phyloP scores from a whole-genome alignment of 192 early-diverging fungal species.

The Globomyces pollinis-pini region DNA sequence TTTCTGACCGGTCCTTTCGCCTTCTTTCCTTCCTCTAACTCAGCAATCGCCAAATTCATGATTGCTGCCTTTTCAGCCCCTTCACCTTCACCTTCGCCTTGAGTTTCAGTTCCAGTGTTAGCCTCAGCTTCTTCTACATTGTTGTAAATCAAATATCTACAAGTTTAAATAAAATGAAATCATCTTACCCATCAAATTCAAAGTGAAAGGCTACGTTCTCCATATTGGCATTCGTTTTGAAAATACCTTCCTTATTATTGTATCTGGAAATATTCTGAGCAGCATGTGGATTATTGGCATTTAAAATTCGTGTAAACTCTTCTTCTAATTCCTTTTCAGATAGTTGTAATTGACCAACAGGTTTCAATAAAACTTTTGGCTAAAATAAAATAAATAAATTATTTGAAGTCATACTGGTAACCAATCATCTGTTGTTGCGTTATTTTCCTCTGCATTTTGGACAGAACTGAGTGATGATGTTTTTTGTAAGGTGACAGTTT shows the following conservation, averaged over 20 bases:
- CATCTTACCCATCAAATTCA: constrained; percentile 52
- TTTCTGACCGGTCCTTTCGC: constrained; percentile 40
- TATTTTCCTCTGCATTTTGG: constrained; percentile 15
- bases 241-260: constrained; percentile 46
- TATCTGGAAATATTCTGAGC: constrained; percentile 59
- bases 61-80: constrained; percentile 11
- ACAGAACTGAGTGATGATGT: background rate
- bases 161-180: too few species aligned
- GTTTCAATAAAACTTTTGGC: constrained; percentile 57
- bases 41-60: constrained; percentile 3
- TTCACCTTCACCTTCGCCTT: constrained; percentile 21
- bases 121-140: constrained; percentile 21
- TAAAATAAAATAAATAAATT: constrained; percentile 11
- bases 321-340: constrained; percentile 51
- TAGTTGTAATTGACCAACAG: constrained; percentile 43
- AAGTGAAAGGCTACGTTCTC: constrained; percentile 54
- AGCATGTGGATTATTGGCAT: constrained; percentile 59
- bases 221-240: constrained; percentile 53
- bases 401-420: constrained; percentile 41
- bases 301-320: constrained; percentile 54
- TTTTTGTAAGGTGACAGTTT: too few species aligned
- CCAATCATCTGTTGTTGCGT: constrained; percentile 38
- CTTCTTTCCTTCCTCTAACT: constrained; percentile 39
- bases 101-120: too few species aligned
- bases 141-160: constrained; percentile 41